Conservation (phyloP, 768 basidiomycete genomes). For the Coprinopsis marcescibilis region DNA sequence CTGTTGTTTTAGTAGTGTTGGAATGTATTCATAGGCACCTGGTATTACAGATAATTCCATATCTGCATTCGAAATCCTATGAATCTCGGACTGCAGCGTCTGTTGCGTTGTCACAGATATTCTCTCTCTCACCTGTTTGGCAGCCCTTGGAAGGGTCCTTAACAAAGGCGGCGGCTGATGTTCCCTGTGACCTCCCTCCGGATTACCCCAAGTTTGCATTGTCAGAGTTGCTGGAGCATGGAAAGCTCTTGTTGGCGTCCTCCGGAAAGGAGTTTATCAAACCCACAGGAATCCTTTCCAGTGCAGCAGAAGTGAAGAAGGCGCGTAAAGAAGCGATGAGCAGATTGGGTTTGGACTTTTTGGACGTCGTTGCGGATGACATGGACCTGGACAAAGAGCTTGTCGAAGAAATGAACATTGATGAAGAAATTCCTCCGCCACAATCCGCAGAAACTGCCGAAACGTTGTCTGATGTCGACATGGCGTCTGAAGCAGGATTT, state of each 20-base stretch:
- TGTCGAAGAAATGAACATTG: constrained; percentile 49
- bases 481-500: constrained; percentile 31
- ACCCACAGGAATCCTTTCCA: constrained; percentile 66
- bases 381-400: constrained; percentile 86
- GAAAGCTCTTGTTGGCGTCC: constrained; percentile 78
- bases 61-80: constrained; percentile 83
- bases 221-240: constrained; percentile 66
- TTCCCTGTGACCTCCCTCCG: constrained; percentile 24
- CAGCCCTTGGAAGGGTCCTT: constrained; percentile 34
- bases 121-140: constrained; percentile 79
- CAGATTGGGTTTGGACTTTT: constrained; percentile 81
- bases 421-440: constrained; percentile 23
- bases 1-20: neutral
- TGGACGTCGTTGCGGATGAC: constrained; percentile 73
- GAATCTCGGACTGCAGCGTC: constrained; percentile 91
- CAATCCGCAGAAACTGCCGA: constrained; percentile 33
- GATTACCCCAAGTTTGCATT: constrained; percentile 77
- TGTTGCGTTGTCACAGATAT: constrained; percentile 82
- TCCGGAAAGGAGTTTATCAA: constrained; percentile 90
- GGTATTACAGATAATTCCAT: constrained; percentile 75
- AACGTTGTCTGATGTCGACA: constrained; percentile 31
- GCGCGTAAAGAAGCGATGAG: constrained; percentile 87
- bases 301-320: constrained; percentile 74
- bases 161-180: constrained; percentile 24
- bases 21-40: constrained; percentile 9